Conservation (phyloP, 2,329 filamentous ascomycete species). For the Phaeosphaeriaceae sp. region DNA sequence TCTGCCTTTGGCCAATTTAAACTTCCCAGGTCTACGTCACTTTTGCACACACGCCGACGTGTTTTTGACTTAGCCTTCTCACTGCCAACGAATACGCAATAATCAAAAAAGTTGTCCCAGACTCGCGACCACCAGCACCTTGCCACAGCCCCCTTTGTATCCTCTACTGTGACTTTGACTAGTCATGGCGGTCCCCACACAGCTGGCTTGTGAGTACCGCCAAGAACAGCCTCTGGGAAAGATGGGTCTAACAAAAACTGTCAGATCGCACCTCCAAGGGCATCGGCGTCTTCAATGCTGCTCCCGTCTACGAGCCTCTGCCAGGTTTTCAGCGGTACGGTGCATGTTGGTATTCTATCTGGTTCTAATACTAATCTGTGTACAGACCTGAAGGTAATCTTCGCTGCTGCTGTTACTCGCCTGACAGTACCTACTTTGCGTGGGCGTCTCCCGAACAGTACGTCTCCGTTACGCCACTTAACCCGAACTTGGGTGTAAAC, state of each 20-base stretch:
- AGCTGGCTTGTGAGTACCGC: conserved; percentile 77
- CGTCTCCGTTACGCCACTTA: conserved; percentile 20
- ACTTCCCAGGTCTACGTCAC: conserved; percentile 36
- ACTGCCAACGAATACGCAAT: conserved; percentile 33
- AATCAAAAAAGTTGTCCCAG: conserved; percentile 30
- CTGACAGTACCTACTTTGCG: conserved; percentile 93
- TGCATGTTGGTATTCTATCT: conserved; percentile 1
- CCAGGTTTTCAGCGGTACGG: conserved; percentile 72
- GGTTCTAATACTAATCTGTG: conserved; percentile 15
- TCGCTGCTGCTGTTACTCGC: conserved; percentile 93
- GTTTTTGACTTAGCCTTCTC: conserved; percentile 37
- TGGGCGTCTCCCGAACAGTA: conserved; percentile 85
- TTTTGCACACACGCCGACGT: conserved; percentile 32
- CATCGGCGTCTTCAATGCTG: conserved; percentile 91
- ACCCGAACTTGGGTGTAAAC: background rate
- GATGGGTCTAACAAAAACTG: conserved; percentile 11
- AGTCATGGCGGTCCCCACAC: conserved; percentile 92
- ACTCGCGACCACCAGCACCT: conserved; percentile 43
- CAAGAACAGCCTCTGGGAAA: background rate
- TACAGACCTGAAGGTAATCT: conserved; percentile 87
- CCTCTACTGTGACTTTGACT: conserved; percentile 78
- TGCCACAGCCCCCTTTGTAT: conserved; percentile 32
- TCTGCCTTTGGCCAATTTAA: conserved; percentile 32
- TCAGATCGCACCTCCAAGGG: conserved; percentile 90
- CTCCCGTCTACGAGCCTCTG: conserved; percentile 83